Percentiles rank a stretch among this genome's conserved stretches.
Evolutionary conservation across 306 rosid genomes (phyloP).

Genomic region (Trichosanthes truncata): DNA sequence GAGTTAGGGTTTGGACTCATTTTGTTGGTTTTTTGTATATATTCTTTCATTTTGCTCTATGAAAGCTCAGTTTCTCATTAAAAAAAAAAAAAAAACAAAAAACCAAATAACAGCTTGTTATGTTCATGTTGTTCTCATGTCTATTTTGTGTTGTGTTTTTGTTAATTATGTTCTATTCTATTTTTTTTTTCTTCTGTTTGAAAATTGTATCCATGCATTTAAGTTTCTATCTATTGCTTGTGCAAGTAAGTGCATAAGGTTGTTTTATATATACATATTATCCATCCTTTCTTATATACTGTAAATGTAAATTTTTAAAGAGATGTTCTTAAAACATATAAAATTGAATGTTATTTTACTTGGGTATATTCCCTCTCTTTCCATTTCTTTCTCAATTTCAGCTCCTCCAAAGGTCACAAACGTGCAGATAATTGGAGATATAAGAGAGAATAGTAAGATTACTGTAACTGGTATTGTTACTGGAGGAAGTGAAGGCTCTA

Average conservation of each 20-base stretch:
- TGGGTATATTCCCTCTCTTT: neutral
- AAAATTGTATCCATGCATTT: neutral
- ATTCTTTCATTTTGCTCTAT: neutral
- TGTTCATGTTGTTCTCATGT: neutral
- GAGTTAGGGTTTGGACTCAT: neutral
- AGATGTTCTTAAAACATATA: neutral
- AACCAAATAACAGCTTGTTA: neutral
- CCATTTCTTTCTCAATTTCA: slow-evolving; percentile 28
- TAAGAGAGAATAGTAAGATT: slow-evolving; percentile 78
- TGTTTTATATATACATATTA: neutral
- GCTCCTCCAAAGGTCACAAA: slow-evolving; percentile 85
- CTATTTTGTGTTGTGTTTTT: neutral
- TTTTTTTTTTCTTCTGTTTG: neutral
- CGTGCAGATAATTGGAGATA: slow-evolving; percentile 68
- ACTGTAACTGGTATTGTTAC: slow-evolving; percentile 71
- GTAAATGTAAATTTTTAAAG: neutral
- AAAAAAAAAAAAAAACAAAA: neutral
- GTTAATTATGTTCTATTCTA: neutral
- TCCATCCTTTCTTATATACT: neutral
- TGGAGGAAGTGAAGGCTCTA: slow-evolving; percentile 89
- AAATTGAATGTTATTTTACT: neutral
- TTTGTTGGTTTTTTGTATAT: neutral
- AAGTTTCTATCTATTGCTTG: neutral
- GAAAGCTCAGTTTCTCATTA: neutral
- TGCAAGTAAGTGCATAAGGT: neutral